A percentile compares a stretch with the other conserved stretches of the same genome.
Conservation (phyloP, 192 early-diverging fungal species). For the Podila minutissima region DNA sequence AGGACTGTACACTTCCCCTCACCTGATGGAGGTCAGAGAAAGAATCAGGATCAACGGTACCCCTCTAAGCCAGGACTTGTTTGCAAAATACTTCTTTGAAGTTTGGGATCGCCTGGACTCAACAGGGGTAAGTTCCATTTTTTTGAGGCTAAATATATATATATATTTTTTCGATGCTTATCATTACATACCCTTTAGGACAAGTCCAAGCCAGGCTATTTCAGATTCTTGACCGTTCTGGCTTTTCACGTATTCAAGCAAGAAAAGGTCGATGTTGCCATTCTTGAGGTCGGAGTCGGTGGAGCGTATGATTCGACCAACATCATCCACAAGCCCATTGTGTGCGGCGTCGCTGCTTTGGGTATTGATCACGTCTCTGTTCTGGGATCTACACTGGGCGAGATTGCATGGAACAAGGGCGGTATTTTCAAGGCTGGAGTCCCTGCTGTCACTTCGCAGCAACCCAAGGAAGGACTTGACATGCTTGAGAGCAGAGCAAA, state of each 20-base stretch:
- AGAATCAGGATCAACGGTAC: slow-evolving; percentile 92
- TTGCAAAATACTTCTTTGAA: slow-evolving; percentile 86
- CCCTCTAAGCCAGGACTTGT: slow-evolving; percentile 72
- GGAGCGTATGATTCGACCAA: slow-evolving; percentile 91
- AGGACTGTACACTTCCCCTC: slow-evolving; percentile 94
- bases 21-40: slow-evolving; percentile 91
- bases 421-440: slow-evolving; percentile 84
- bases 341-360: slow-evolving; percentile 82
- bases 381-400: slow-evolving; percentile 76
- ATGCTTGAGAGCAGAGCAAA: slow-evolving; percentile 74
- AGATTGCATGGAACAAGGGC: slow-evolving; percentile 88
- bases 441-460: slow-evolving; percentile 77
- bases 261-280: slow-evolving; percentile 83
- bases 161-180: neutral
- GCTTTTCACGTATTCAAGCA: slow-evolving; percentile 88
- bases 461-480: slow-evolving; percentile 71
- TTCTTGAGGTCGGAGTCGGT: slow-evolving; percentile 87
- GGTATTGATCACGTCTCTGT: slow-evolving; percentile 80
- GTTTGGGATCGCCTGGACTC: slow-evolving; percentile 79
- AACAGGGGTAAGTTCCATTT: slow-evolving; percentile 31
- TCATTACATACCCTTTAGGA: slow-evolving; percentile 15
- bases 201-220: slow-evolving; percentile 82
- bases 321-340: slow-evolving; percentile 74
- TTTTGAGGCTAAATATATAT: neutral
- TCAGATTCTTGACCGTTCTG: slow-evolving; percentile 90